Conservation (phyloP, 306 rosid species). For the Malus asiatica region DNA sequence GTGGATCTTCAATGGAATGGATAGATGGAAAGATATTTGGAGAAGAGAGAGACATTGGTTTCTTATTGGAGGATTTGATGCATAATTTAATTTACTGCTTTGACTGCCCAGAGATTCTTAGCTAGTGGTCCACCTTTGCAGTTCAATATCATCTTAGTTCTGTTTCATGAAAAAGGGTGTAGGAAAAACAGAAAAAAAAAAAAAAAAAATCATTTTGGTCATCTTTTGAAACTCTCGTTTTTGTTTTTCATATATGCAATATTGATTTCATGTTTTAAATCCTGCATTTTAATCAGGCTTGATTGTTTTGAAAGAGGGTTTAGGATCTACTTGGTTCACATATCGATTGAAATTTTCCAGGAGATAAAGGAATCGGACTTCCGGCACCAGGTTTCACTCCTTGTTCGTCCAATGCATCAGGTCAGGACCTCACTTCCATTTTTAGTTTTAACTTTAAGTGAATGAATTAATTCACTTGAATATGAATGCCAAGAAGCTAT, state of each 20-base stretch:
- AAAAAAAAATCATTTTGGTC: not conserved
- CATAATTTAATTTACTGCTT: not conserved
- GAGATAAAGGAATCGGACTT: slow-evolving; percentile 82
- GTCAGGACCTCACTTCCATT: slow-evolving; percentile 25
- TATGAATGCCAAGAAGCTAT: not conserved
- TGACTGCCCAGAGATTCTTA: not conserved
- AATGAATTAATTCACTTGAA: not conserved
- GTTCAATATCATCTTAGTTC: not conserved
- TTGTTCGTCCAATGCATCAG: slow-evolving; percentile 99
- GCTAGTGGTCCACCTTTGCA: not conserved
- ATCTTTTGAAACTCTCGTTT: not conserved
- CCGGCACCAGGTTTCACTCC: slow-evolving; percentile 86
- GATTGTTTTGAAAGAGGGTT: not conserved
- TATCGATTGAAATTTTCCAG: slow-evolving; percentile 30
- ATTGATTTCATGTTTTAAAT: not conserved
- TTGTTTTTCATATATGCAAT: not conserved
- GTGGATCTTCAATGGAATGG: not conserved
- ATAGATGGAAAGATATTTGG: not conserved
- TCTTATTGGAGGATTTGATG: not conserved
- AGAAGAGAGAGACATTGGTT: not conserved
- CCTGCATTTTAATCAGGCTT: not conserved
- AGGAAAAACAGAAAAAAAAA: not conserved
- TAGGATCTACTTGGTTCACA: not conserved
- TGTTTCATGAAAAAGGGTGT: not conserved
- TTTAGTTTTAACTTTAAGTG: not conserved